These are phyloP conservation scores for Thermothelomyces thermophilus DNA, from an alignment of 2,329 filamentous ascomycete species.

Conservation along the genomic window DNA sequence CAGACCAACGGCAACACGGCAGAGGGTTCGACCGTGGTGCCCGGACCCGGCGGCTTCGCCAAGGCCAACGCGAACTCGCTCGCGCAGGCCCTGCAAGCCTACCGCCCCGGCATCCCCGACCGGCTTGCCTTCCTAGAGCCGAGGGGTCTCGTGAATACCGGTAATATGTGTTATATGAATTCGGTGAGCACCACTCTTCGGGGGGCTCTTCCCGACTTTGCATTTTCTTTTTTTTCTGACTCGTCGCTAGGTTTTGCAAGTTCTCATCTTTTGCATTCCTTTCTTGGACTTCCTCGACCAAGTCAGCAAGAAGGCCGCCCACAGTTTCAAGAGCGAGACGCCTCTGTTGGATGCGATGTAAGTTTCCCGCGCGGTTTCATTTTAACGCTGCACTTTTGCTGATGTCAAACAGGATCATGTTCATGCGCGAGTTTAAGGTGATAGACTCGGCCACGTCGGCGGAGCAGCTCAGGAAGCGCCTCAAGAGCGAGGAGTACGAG, in stretches of 20 bases:
- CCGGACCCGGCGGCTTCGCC: conserved; percentile 33
- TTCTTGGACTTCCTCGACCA: conserved; percentile 93
- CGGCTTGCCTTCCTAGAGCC: conserved; percentile 84
- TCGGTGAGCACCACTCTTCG: conserved; percentile 57
- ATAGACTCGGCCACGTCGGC: conserved; percentile 71
- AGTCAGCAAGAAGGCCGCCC: conserved; percentile 71
- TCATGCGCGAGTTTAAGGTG: conserved; percentile 84
- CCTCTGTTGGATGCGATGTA: conserved; percentile 90
- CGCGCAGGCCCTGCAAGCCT: conserved; percentile 69
- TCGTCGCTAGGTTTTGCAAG: conserved; percentile 73
- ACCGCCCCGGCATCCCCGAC: conserved; percentile 57
- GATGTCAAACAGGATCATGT: conserved; percentile 67
- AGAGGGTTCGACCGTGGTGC: conserved; percentile 18
- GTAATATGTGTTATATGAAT: conserved; percentile 99
- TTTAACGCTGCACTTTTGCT: not conserved
- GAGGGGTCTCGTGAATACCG: conserved; percentile 88
- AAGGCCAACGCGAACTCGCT: conserved; percentile 52
- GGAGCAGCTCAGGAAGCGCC: conserved; percentile 63
- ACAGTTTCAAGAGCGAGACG: conserved; percentile 93
- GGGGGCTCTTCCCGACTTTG: no score
- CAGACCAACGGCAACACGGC: conserved; percentile 25
- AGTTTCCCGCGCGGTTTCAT: conserved; percentile 31
- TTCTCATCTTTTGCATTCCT: conserved; percentile 84
- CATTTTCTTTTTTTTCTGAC: no score
- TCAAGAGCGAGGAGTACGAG: conserved; percentile 81